These are phyloP conservation scores for Auxenochlorella protothecoides DNA, from an alignment of 139 green algal genomes.

Conservation along the genomic window DNA sequence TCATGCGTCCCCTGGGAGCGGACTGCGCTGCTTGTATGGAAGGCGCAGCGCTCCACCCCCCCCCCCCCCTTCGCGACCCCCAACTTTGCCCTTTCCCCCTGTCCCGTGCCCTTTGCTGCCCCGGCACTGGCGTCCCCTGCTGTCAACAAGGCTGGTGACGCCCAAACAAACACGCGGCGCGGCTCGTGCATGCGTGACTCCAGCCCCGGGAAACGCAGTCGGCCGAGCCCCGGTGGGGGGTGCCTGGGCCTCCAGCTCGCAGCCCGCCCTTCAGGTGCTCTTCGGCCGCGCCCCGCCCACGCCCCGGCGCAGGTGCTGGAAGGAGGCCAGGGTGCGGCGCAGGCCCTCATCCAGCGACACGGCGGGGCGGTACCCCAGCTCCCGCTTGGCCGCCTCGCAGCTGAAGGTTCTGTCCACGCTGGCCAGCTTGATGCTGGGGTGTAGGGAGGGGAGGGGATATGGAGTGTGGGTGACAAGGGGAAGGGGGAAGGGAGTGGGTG, in stretches of 20 bases:
- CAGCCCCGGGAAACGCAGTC: no score
- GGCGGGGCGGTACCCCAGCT: conserved; percentile 53
- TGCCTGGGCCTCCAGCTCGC: no score
- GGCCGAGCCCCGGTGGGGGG: no score
- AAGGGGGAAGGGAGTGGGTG: not conserved
- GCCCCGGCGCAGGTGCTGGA: conserved; percentile 32
- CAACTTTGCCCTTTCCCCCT: not conserved
- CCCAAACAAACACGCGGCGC: no score
- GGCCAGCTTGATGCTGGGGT: conserved; percentile 39
- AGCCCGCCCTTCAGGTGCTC: no score
- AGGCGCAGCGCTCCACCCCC: no score
- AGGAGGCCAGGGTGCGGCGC: conserved; percentile 38
- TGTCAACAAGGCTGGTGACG: no score
- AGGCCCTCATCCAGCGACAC: conserved; percentile 46
- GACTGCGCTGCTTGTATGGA: no score
- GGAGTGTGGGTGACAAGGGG: not conserved
- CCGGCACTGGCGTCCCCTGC: not conserved
- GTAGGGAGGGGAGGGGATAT: not conserved
- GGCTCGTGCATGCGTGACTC: no score
- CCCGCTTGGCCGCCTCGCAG: conserved; percentile 21
- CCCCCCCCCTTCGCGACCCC: no score
- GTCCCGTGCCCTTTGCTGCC: not conserved
- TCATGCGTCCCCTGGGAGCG: no score
- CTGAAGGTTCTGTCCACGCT: conserved; percentile 47
- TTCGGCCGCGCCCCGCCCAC: no score